Conservation (phyloP, 1,284 basidiomycete genomes). For the Nidula niveotomentosa region DNA sequence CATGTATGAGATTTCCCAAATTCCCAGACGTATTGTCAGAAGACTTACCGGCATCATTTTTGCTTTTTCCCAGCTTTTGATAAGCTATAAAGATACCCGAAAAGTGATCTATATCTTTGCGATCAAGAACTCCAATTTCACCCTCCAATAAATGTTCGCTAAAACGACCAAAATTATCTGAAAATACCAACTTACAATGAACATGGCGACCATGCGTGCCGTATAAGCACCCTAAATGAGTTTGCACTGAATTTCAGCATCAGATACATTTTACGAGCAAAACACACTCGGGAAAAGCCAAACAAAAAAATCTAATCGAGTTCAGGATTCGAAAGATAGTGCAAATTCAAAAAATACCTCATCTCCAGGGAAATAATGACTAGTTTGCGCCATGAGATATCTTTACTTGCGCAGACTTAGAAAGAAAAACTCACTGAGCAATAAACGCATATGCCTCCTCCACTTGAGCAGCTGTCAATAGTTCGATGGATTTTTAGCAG, state of each 20-base stretch:
- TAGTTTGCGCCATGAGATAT: conserved; percentile 37
- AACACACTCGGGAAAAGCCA: conserved; percentile 64
- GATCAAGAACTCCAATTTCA: conserved; percentile 63
- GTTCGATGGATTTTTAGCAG: conserved; percentile 9
- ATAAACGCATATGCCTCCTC: conserved; percentile 76
- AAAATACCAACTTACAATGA: conserved; percentile 60
- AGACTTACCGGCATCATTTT: conserved; percentile 42
- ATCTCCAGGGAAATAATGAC: conserved; percentile 68
- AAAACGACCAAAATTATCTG: no score
- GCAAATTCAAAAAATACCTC: conserved; percentile 48
- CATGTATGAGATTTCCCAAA: background rate
- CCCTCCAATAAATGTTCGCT: no score
- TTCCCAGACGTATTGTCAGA: background rate
- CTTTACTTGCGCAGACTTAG: conserved; percentile 54
- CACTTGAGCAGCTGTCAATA: conserved; percentile 56
- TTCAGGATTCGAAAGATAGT: background rate
- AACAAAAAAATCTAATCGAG: conserved; percentile 65
- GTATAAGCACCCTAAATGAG: conserved; percentile 63
- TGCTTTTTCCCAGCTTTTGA: conserved; percentile 57
- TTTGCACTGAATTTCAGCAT: background rate
- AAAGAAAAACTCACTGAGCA: conserved; percentile 51
- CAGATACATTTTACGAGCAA: background rate
- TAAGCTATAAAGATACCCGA: conserved; percentile 58
- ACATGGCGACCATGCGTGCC: conserved; percentile 65
- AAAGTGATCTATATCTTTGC: conserved; percentile 69